These are phyloP conservation scores for Keqinozyma sinolaborantium DNA, from an alignment of 1,139 yeast genomes.

Conservation along the genomic window DNA sequence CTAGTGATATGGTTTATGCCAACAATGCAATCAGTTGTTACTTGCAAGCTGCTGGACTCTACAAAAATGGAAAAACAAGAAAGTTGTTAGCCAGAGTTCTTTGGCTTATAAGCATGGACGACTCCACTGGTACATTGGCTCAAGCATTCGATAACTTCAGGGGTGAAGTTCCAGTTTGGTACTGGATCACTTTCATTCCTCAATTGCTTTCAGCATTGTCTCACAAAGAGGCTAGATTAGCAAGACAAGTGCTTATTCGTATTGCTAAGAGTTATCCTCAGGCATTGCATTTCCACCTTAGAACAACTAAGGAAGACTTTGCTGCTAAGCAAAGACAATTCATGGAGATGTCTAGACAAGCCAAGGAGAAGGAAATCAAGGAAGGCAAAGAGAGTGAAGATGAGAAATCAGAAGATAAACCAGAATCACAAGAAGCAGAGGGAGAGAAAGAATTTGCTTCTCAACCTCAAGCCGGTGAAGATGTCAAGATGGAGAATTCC, in stretches of 20 bases:
- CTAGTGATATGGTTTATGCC: slow-evolving; percentile 80
- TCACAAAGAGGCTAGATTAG: slow-evolving; percentile 85
- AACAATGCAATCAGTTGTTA: slow-evolving; percentile 94
- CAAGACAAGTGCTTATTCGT: slow-evolving; percentile 80
- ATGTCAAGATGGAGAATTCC: slow-evolving; percentile 10
- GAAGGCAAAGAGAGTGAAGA: slow-evolving; percentile 3
- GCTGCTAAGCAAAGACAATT: slow-evolving; percentile 84
- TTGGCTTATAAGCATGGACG: slow-evolving; percentile 93
- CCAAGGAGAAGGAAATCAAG: slow-evolving; percentile 4
- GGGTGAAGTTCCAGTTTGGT: slow-evolving; percentile 98
- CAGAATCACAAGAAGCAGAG: slow-evolving; percentile 13
- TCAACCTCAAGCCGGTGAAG: slow-evolving; percentile 2
- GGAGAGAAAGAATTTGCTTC: slow-evolving; percentile 3
- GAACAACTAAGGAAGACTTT: slow-evolving; percentile 94
- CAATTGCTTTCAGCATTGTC: slow-evolving; percentile 87
- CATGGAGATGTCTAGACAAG: slow-evolving; percentile 51
- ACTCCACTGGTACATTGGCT: slow-evolving; percentile 73
- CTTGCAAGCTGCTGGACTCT: slow-evolving; percentile 94
- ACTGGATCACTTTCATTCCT: slow-evolving; percentile 97
- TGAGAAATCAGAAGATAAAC: slow-evolving; percentile 3
- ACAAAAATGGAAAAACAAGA: slow-evolving; percentile 89
- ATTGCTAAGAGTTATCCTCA: slow-evolving; percentile 97
- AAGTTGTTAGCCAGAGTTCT: slow-evolving; percentile 82
- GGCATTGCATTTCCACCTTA: slow-evolving; percentile 90
- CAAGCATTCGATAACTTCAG: slow-evolving; percentile 88